Evolutionary conservation across 2,329 filamentous ascomycete species (phyloP).

Genomic region (Botrytis tulipae): DNA sequence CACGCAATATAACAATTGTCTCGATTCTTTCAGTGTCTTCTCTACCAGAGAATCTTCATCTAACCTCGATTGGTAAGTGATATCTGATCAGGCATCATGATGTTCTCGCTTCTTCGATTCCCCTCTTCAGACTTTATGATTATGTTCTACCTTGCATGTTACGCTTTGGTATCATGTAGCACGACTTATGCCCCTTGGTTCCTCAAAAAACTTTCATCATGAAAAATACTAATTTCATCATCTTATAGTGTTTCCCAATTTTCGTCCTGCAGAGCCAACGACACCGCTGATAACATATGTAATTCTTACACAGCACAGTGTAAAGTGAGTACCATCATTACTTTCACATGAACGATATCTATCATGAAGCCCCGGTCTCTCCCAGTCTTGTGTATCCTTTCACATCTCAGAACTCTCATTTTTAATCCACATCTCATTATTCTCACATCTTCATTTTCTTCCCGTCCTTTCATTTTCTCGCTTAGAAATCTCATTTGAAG

Average conservation of each 20-base stretch:
- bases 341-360: background rate
- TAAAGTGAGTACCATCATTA: slow-evolving; percentile 9
- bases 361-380: background rate
- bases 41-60: slow-evolving; percentile 5
- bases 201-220: accelerated
- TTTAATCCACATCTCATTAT: too few relatives aligned
- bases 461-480: too few relatives aligned
- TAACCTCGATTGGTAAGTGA: background rate
- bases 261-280: slow-evolving; percentile 19
- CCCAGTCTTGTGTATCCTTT: background rate
- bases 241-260: slow-evolving; percentile 17
- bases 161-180: background rate
- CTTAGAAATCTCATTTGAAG: background rate
- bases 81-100: background rate
- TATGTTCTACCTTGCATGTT: background rate
- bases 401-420: background rate
- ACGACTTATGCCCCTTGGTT: background rate
- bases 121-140: background rate
- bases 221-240: background rate
- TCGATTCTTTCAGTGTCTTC: slow-evolving; percentile 26
- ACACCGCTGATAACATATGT: slow-evolving; percentile 22
- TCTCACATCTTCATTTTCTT: too few relatives aligned
- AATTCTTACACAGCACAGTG: slow-evolving; percentile 25
- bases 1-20: slow-evolving; percentile 26
- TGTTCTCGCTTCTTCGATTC: background rate